Conservation (phyloP, 345 rosid genomes). For the Punica granatum region DNA sequence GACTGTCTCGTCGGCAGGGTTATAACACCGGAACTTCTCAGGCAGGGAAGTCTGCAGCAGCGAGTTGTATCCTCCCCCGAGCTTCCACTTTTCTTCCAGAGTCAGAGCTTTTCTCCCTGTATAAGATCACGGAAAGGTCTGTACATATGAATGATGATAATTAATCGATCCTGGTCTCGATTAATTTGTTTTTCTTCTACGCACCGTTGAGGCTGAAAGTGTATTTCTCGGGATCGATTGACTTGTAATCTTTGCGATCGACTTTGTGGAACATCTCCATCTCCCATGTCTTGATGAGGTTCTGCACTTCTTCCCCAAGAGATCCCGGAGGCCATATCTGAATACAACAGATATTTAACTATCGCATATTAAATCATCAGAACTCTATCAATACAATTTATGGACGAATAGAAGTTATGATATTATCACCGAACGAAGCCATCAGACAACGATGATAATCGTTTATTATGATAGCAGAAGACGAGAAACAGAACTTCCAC, state of each 20-base stretch:
- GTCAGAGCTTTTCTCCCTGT: conserved; percentile 40
- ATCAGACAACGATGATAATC: too few relatives aligned
- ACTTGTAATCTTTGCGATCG: conserved; percentile 26
- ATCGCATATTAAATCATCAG: too few relatives aligned
- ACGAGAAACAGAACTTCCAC: background rate
- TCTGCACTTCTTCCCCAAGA: conserved; percentile 52
- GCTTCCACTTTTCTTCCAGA: conserved; percentile 30
- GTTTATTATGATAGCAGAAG: too few relatives aligned
- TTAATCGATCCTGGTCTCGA: background rate
- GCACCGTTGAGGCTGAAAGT: conserved; percentile 46
- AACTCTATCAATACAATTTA: background rate
- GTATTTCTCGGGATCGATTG: conserved; percentile 26
- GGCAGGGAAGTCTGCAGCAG: conserved; percentile 51
- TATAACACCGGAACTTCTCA: conserved; percentile 26
- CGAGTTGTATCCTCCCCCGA: conserved; percentile 56
- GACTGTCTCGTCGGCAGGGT: conserved; percentile 28
- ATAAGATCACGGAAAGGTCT: background rate
- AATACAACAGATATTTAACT: too few relatives aligned
- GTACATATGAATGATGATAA: background rate
- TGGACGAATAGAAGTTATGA: background rate
- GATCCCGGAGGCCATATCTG: conserved; percentile 61
- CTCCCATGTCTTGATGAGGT: conserved; percentile 64
- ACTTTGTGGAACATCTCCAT: conserved; percentile 54
- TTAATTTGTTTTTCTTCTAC: background rate
- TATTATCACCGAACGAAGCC: background rate